Conservation (phyloP, 768 basidiomycete genomes). For the Calvatia gigantea region DNA sequence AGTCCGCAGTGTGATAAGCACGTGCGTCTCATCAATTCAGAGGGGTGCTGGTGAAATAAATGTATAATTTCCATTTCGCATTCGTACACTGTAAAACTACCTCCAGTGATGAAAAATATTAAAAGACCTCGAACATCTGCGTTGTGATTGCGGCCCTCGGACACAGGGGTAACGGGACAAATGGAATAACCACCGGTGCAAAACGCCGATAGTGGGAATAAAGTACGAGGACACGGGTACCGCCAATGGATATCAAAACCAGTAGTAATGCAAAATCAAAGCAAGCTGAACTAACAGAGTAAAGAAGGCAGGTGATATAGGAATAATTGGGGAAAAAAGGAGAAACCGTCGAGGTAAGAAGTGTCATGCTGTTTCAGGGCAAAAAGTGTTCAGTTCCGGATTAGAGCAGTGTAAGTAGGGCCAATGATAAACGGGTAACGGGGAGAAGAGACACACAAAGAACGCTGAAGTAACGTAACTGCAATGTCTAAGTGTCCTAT, state of each 20-base stretch:
- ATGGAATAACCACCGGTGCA: not conserved
- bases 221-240: not conserved
- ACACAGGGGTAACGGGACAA: too few species aligned
- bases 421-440: conserved; percentile 9
- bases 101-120: too few species aligned
- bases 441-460: not conserved
- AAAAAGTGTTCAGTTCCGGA: conserved; percentile 13
- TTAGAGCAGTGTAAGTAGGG: conserved; percentile 9
- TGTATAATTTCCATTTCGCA: too few species aligned
- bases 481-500: conserved; percentile 6
- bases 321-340: conserved; percentile 11
- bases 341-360: conserved; percentile 5
- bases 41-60: not conserved
- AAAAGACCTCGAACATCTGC: too few species aligned
- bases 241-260: not conserved
- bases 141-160: too few species aligned
- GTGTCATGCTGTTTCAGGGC: not conserved
- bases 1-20: too few species aligned
- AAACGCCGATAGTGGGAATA: not conserved
- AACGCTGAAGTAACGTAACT: not conserved
- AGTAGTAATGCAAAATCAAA: conserved; percentile 1
- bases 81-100: too few species aligned
- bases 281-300: conserved; percentile 9
- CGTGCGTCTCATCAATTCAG: not conserved
- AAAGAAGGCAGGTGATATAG: conserved; percentile 6